Evolutionary conservation across 306 rosid species (phyloP).

Genomic region (Malus fusca): DNA sequence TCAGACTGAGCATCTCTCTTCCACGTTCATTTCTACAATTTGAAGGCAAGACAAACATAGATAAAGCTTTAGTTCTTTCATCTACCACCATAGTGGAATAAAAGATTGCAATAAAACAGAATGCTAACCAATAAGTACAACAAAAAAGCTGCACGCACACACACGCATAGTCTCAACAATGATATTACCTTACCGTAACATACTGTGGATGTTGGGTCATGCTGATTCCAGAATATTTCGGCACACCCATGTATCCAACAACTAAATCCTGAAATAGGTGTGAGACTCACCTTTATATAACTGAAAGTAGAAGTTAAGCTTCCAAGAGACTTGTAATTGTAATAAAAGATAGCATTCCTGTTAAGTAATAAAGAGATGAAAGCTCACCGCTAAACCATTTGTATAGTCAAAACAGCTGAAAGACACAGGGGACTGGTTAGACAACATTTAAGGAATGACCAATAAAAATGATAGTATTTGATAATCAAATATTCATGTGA

Average conservation of each 20-base stretch:
- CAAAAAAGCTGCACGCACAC: background rate
- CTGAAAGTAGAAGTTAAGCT: background rate
- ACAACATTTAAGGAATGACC: slow-evolving; percentile 7
- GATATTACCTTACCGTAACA: slow-evolving; percentile 77
- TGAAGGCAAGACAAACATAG: slow-evolving; percentile 11
- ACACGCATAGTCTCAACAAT: background rate
- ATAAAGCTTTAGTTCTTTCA: background rate
- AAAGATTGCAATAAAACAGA: background rate
- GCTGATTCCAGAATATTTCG: slow-evolving; percentile 82
- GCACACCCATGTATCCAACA: slow-evolving; percentile 98
- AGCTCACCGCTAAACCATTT: slow-evolving; percentile 87
- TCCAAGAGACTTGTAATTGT: background rate
- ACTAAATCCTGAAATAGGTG: slow-evolving; percentile 62
- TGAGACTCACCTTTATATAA: slow-evolving; percentile 3
- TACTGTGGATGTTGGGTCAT: slow-evolving; percentile 98
- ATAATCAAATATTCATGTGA: background rate
- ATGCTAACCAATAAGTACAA: background rate
- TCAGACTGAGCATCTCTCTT: slow-evolving; percentile 74
- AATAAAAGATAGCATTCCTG: background rate
- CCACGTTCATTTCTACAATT: slow-evolving; percentile 82
- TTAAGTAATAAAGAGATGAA: slow-evolving; percentile 1
- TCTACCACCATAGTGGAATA: background rate
- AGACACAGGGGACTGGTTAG: slow-evolving; percentile 19
- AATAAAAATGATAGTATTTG: background rate
- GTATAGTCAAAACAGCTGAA: slow-evolving; percentile 95